A percentile compares a stretch with the other conserved stretches of the same genome.
Conservation (phyloP, 164 flowering plant species). For the Aristolochia fimbriata region DNA sequence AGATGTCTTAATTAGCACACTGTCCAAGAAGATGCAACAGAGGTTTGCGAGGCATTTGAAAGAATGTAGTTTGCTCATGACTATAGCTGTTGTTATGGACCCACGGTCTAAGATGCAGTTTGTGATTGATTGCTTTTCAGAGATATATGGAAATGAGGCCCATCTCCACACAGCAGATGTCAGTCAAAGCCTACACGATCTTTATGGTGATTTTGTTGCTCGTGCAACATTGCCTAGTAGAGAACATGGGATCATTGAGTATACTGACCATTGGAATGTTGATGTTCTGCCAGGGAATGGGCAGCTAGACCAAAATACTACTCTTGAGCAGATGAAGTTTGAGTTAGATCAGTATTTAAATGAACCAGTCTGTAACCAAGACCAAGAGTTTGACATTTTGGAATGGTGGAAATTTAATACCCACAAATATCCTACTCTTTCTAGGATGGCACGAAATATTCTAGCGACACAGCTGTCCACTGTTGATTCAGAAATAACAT, state of each 20-base stretch:
- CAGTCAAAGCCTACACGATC: slow-evolving; percentile 60
- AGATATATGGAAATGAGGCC: slow-evolving; percentile 59
- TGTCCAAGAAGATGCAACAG: slow-evolving; percentile 46
- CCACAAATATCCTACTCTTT: slow-evolving; percentile 19
- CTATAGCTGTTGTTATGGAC: slow-evolving; percentile 74
- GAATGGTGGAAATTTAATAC: slow-evolving; percentile 19
- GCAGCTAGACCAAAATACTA: neutral
- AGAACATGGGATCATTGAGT: neutral
- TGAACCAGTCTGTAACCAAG: slow-evolving; percentile 7
- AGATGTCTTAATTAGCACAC: slow-evolving; percentile 38
- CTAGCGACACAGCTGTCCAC: slow-evolving; percentile 15
- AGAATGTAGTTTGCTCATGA: slow-evolving; percentile 47
- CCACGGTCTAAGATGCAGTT: slow-evolving; percentile 85
- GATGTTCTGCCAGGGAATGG: slow-evolving; percentile 49
- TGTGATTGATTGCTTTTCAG: slow-evolving; percentile 57
- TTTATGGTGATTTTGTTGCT: slow-evolving; percentile 47
- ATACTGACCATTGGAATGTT: slow-evolving; percentile 11
- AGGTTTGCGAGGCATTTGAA: slow-evolving; percentile 63
- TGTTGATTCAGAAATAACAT: slow-evolving; percentile 8
- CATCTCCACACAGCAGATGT: slow-evolving; percentile 34
- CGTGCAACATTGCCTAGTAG: neutral
- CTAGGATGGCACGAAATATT: slow-evolving; percentile 25
- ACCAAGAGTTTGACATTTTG: slow-evolving; percentile 15
- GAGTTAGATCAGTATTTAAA: slow-evolving; percentile 27
- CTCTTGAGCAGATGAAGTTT: slow-evolving; percentile 21